A percentile compares a stretch with the other conserved stretches of the same genome.
phyloP scores from a whole-genome alignment of 352 stramenopile species.

The Phytophthora nicotianae region DNA sequence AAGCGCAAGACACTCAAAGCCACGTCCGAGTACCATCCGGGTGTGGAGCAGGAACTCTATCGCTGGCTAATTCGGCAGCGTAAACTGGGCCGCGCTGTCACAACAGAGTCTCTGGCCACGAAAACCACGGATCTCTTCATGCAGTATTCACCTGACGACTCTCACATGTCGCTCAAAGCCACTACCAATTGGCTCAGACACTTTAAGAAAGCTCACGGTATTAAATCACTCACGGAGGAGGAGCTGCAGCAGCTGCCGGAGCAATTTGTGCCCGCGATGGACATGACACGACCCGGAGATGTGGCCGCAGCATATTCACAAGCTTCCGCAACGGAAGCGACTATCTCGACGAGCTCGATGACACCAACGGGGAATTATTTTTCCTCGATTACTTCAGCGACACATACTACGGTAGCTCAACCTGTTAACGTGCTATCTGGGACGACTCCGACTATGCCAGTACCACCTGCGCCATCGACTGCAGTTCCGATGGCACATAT shows the following conservation, averaged over 20 bases:
- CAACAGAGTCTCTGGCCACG: conserved; percentile 47
- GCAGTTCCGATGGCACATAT: background rate
- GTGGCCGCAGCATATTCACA: background rate
- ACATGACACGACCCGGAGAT: conserved; percentile 34
- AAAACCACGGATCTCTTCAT: conserved; percentile 74
- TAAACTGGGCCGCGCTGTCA: conserved; percentile 49
- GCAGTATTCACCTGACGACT: conserved; percentile 59
- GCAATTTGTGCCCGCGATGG: conserved; percentile 68
- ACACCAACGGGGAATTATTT: conserved; percentile 16
- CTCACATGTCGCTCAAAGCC: conserved; percentile 45
- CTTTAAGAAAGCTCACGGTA: conserved; percentile 69
- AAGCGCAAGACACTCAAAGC: conserved; percentile 77
- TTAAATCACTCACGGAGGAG: conserved; percentile 56
- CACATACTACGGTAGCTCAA: conserved; percentile 1
- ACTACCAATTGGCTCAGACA: conserved; percentile 67
- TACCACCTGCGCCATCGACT: background rate
- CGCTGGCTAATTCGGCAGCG: conserved; percentile 82
- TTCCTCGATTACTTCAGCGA: background rate
- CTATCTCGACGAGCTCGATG: background rate
- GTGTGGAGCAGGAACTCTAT: conserved; percentile 84
- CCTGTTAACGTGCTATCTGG: background rate
- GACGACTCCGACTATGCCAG: background rate
- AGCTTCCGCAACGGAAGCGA: background rate
- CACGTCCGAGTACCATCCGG: conserved; percentile 72
- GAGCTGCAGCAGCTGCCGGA: conserved; percentile 59